Evolutionary conservation across 2,329 filamentous ascomycete species (phyloP), one percentile per base, ranked within the genome.

Genomic region (Claviceps pazoutovae): DNA sequence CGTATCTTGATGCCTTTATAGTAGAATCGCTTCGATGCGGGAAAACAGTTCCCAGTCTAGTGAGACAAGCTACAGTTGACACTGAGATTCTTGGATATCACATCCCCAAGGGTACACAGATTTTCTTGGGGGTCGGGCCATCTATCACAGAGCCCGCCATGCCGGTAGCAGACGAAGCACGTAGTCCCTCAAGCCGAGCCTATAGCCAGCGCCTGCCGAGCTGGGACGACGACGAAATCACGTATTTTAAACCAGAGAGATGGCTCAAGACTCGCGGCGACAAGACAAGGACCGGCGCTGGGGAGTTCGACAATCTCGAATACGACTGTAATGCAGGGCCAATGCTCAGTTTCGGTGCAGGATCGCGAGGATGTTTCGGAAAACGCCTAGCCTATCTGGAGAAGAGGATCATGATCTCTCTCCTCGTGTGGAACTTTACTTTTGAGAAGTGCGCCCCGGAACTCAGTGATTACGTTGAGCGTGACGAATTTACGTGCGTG

Each of bases 1-100:
- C 64, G 0, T 69, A 68, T 53, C 61, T 71, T 1, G 68, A 71
- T 38, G 67, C 66, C 2, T 58, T 63, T 1, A 55, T 70, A 1
- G 66, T 70, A 50, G 68, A 72, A 51, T 57, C 62, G 0, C 56
- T 70, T 1, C 62, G 70, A 1, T 47, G 58, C 19, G 55, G 59
- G 1, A 57, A 59, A 3, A 57, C 60, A 7, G 61, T 61, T 1
- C 53, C 62, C 0, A 49, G 62, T 3, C 55, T 66, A 0, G 46
- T 61, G 0, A 60, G 67, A 1, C 55, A 62, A 47, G 61, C 67
- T 0, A 50, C 54, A 11, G 23, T 50, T 2, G 66, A 71, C 38
- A 68, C 65, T 0, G 55, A 59, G 1, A 56, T 69, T 0, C 57
- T 70, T 1, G 68, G 66, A 1, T 52, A 53, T 4, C 54, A 54